Evolutionary conservation across 176 grass and related monocot species (phyloP), one percentile per base, ranked within the genome.

Genomic region (Raddia distichophylla): DNA sequence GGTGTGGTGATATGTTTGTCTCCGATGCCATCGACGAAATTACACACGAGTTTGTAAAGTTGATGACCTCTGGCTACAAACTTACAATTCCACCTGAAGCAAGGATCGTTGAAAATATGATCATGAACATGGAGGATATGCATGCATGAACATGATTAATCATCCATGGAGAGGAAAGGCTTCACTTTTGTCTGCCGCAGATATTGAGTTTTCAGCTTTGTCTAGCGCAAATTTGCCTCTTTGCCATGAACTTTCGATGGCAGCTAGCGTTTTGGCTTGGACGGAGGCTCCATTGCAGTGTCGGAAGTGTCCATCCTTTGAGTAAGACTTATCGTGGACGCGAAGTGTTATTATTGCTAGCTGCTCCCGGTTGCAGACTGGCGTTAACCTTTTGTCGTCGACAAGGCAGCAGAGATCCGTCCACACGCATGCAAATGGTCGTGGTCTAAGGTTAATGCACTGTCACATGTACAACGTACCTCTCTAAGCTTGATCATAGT

Each of bases 251-350:
- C 18, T 13, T 9, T 19, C 69, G 35, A 78, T 10, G 64, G 34
- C 13, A 9, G 14, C 6, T 27, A 27, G 27, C 27, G 27, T 27
- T 27, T 32, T 22, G 16, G 17, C n/a, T 11, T 11, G 20, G 44
- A 69, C 49, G 17, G 71, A n/a, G 40, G 71, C 34, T 60, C 77
- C 75, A 33, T 60, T 55, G 51, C 59, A 56, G 14, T 8, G 34
- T 37, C 10, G 85, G 19, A 32, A 59, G 35, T 20, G 35, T 20
- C 10, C 8, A 47, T 19, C 66, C 58, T 67, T 10, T 16, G 19
- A 59, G 46, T 69, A 69, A 48, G 0, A 69, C 69, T 89, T 84
- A 69, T 18, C 75, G 69, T 84, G 20, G 46, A 89, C 76, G 75
- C 81, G 10, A 84, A 89, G 81, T 37, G 7, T 75, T 54, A 68